Evolutionary conservation across 495 filamentous ascomycete species (phyloP).

Genomic region (Xylaria acuta): DNA sequence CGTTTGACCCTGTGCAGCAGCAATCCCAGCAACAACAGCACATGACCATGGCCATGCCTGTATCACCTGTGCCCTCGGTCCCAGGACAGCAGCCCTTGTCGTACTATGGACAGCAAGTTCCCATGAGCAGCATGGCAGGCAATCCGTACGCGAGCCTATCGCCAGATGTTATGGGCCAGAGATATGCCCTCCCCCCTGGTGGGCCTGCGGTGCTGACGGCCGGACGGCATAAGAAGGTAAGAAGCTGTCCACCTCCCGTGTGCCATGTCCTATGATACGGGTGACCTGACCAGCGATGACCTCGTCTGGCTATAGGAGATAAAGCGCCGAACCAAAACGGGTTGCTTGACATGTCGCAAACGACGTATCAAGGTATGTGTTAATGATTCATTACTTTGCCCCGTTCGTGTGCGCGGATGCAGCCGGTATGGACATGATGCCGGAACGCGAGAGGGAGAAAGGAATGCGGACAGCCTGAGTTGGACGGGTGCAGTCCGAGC

Average conservation of each 20-base stretch:
- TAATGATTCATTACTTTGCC: slow-evolving; percentile 28
- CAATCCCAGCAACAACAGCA: slow-evolving; percentile 54
- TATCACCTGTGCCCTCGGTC: slow-evolving; percentile 38
- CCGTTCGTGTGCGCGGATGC: slow-evolving; percentile 8
- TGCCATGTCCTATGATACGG: background rate
- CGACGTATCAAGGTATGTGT: slow-evolving; percentile 94
- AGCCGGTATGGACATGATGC: slow-evolving; percentile 26
- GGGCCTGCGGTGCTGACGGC: slow-evolving; percentile 73
- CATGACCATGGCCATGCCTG: slow-evolving; percentile 42
- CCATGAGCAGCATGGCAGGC: slow-evolving; percentile 46
- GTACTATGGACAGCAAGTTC: slow-evolving; percentile 45
- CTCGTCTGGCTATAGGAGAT: slow-evolving; percentile 70
- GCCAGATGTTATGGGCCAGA: slow-evolving; percentile 45
- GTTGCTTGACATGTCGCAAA: slow-evolving; percentile 95
- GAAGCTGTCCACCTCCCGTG: slow-evolving; percentile 29
- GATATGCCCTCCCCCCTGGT: slow-evolving; percentile 55
- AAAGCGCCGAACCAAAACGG: slow-evolving; percentile 96
- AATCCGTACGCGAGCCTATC: slow-evolving; percentile 53
- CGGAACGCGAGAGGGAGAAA: slow-evolving; percentile 15
- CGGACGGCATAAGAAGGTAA: slow-evolving; percentile 87
- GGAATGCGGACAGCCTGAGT: slow-evolving; percentile 22
- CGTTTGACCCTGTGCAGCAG: slow-evolving; percentile 56
- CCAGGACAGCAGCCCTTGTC: slow-evolving; percentile 43
- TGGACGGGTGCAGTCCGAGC: slow-evolving; percentile 23
- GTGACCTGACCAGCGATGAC: slow-evolving; percentile 30